These are phyloP conservation scores for Melocanna baccifera DNA, from an alignment of 176 grass and related monocot species.

Conservation along the genomic window DNA sequence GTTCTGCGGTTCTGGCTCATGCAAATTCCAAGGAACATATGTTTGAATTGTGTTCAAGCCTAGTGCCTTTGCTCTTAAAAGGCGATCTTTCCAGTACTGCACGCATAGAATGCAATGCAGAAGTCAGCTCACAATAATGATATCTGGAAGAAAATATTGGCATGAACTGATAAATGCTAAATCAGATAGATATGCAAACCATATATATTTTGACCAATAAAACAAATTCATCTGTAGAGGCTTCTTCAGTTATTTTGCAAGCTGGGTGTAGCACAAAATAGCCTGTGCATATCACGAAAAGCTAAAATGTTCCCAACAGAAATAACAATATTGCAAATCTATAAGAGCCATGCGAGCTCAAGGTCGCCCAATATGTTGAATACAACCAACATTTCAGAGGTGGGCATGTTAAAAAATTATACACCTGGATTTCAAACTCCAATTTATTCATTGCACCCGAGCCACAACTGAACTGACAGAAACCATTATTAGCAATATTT, in stretches of 20 bases:
- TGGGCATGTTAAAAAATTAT: neutral
- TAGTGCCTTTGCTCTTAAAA: conserved; percentile 82
- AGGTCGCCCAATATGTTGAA: neutral
- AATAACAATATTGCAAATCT: neutral
- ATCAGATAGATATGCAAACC: neutral
- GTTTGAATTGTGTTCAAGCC: conserved; percentile 95
- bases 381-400: neutral
- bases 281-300: neutral
- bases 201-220: neutral
- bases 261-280: neutral
- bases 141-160: neutral
- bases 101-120: conserved; percentile 14
- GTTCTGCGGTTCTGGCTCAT: conserved; percentile 62
- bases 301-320: neutral
- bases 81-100: conserved; percentile 91
- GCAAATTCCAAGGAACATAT: conserved; percentile 93
- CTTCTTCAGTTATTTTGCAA: neutral
- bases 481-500: neutral
- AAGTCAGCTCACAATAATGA: conserved; percentile 11
- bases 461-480: neutral
- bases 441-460: neutral
- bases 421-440: neutral
- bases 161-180: neutral
- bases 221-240: neutral
- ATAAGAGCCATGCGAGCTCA: neutral